Evolutionary conservation across 805 yeast species (phyloP).

Genomic region (Cyberlindnera xylosilytica): DNA sequence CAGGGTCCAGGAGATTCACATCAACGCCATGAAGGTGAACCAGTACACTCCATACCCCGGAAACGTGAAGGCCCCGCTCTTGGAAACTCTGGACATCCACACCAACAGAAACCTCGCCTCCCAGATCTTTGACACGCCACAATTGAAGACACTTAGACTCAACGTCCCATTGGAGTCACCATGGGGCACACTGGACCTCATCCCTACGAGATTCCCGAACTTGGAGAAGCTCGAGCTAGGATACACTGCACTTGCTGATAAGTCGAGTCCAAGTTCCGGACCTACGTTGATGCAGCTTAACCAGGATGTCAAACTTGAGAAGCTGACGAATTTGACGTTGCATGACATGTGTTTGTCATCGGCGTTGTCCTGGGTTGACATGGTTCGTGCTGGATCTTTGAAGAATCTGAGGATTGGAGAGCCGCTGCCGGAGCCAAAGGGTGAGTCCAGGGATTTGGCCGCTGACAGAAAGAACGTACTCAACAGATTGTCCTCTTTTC

Average conservation of each 20-base stretch:
- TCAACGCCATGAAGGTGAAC: not conserved
- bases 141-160: no score
- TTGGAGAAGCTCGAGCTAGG: no score
- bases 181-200: no score
- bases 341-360: not conserved
- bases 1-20: not conserved
- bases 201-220: no score
- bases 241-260: no score
- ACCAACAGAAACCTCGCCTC: no score
- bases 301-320: no score
- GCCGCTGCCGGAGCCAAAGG: not conserved
- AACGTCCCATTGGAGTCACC: no score
- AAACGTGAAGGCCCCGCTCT: not conserved
- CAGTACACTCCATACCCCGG: not conserved
- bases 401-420: not conserved
- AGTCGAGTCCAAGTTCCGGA: not conserved
- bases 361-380: not conserved
- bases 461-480: not conserved
- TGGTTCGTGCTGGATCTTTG: not conserved
- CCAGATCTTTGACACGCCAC: no score
- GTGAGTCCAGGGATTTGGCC: not conserved
- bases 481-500: no score
- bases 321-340: not conserved
- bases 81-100: not conserved
- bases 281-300: no score